phyloP scores from a whole-genome alignment of 805 yeast genomes.

The Cyberlindnera veronae region DNA sequence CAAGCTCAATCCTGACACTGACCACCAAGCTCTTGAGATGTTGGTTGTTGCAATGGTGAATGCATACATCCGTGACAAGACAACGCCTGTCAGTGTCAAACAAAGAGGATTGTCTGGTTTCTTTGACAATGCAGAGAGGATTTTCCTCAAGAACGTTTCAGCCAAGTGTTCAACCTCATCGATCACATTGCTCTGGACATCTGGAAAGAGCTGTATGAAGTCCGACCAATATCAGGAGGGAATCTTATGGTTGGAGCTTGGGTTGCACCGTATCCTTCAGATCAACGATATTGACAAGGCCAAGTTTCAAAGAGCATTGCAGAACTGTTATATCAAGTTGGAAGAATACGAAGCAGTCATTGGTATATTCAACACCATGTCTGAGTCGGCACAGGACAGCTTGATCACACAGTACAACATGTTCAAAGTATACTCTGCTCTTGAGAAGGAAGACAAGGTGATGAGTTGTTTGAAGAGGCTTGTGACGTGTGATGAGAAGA shows the following conservation, averaged over 20 bases:
- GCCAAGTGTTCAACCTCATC: constrained; percentile 31
- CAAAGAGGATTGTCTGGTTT: constrained; percentile 26
- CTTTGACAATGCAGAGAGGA: constrained; percentile 28
- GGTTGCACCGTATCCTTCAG: constrained; percentile 26
- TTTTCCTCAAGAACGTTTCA: constrained; percentile 26
- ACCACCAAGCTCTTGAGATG: constrained; percentile 25
- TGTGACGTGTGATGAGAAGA: constrained; percentile 32
- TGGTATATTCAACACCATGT: constrained; percentile 25
- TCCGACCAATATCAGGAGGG: constrained; percentile 20
- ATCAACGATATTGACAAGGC: constrained; percentile 31
- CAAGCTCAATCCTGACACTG: constrained; percentile 26
- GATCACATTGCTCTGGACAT: constrained; percentile 38
- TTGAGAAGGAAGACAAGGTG: constrained; percentile 16
- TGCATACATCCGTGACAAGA: constrained; percentile 27
- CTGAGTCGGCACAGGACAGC: constrained; percentile 17
- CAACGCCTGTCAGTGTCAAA: constrained; percentile 20
- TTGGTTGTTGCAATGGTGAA: constrained; percentile 28
- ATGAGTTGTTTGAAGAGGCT: constrained; percentile 32
- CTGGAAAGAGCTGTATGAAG: constrained; percentile 32
- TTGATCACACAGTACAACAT: constrained; percentile 33
- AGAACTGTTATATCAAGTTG: constrained; percentile 27
- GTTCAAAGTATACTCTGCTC: constrained; percentile 24
- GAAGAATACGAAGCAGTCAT: constrained; percentile 23
- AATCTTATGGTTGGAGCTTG: constrained; percentile 27
- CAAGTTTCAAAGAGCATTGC: constrained; percentile 36